phyloP scores from a whole-genome alignment of 2,329 filamentous ascomycete genomes.

The Triangularia verruculosa region DNA sequence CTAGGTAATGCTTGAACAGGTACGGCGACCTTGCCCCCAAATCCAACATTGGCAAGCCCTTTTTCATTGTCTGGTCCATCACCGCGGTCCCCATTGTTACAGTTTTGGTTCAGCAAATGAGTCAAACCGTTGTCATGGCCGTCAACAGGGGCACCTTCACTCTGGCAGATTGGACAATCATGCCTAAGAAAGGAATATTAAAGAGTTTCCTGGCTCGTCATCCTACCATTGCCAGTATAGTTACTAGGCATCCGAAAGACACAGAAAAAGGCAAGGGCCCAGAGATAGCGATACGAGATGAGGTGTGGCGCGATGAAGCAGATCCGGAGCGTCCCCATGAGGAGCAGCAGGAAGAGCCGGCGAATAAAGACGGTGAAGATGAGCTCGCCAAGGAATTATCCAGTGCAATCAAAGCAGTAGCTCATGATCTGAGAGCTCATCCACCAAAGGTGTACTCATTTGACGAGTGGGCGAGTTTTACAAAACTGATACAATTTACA shows the following conservation, averaged over 20 bases:
- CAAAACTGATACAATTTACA: constrained; percentile 58
- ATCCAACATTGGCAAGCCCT: constrained; percentile 62
- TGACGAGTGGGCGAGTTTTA: constrained; percentile 68
- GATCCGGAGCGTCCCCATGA: not conserved
- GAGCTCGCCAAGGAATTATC: constrained; percentile 56
- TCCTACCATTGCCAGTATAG: not conserved
- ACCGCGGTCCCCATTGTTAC: constrained; percentile 70
- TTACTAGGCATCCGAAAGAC: not conserved
- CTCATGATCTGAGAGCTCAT: constrained; percentile 48
- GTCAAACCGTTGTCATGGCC: constrained; percentile 59
- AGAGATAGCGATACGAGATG: not conserved
- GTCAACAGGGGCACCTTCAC: constrained; percentile 61
- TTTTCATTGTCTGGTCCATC: constrained; percentile 69
- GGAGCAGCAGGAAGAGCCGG: not conserved
- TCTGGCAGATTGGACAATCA: constrained; percentile 62
- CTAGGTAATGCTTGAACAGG: not conserved
- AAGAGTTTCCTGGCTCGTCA: constrained; percentile 40
- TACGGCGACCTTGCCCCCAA: constrained; percentile 65
- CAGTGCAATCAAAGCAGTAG: constrained; percentile 52
- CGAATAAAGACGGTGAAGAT: constrained; percentile 23
- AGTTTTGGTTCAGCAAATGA: constrained; percentile 61
- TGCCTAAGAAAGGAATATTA: constrained; percentile 60
- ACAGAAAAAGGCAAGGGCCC: not conserved
- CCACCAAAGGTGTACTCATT: constrained; percentile 56
- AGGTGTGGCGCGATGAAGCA: not conserved